Conservation (phyloP, 2,329 filamentous ascomycete species). For the Exophiala lecanii-corni region DNA sequence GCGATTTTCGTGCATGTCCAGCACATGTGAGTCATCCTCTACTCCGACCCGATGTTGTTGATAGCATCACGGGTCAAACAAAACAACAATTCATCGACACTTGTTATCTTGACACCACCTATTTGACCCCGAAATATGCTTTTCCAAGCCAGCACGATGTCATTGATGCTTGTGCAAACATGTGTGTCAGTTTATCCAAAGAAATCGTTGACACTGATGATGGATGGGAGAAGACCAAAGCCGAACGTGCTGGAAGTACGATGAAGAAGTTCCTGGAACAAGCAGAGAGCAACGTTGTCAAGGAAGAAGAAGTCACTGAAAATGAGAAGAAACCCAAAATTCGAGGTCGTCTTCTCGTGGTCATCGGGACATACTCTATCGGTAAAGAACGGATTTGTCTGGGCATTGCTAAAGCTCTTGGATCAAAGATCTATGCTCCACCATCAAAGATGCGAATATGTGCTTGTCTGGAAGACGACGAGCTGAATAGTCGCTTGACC, state of each 20-base stretch:
- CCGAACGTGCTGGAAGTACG: conserved; percentile 50
- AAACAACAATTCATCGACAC: conserved; percentile 86
- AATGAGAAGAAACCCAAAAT: conserved; percentile 27
- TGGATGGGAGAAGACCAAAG: conserved; percentile 54
- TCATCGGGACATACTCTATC: conserved; percentile 96
- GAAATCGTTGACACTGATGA: conserved; percentile 56
- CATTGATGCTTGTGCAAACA: conserved; percentile 77
- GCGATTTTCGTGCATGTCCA: conserved; percentile 88
- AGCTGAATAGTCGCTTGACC: conserved; percentile 73
- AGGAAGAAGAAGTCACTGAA: conserved; percentile 26
- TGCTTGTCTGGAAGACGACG: conserved; percentile 76
- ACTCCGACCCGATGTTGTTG: conserved; percentile 68
- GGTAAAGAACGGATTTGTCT: conserved; percentile 95
- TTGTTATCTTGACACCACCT: conserved; percentile 96
- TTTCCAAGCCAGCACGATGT: conserved; percentile 89
- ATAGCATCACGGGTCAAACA: conserved; percentile 64
- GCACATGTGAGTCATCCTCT: conserved; percentile 78
- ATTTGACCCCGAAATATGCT: conserved; percentile 89
- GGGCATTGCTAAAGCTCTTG: conserved; percentile 79
- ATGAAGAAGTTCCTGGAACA: conserved; percentile 60
- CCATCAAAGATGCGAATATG: conserved; percentile 79
- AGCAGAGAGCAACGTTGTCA: conserved; percentile 35
- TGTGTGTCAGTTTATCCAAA: conserved; percentile 74
- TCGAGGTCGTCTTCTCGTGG: conserved; percentile 71
- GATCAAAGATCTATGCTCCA: conserved; percentile 84